Percentiles rank a stretch among this genome's conserved stretches.
Conservation (phyloP, 352 stramenopile genomes). For the Globisporangium radiosum region DNA sequence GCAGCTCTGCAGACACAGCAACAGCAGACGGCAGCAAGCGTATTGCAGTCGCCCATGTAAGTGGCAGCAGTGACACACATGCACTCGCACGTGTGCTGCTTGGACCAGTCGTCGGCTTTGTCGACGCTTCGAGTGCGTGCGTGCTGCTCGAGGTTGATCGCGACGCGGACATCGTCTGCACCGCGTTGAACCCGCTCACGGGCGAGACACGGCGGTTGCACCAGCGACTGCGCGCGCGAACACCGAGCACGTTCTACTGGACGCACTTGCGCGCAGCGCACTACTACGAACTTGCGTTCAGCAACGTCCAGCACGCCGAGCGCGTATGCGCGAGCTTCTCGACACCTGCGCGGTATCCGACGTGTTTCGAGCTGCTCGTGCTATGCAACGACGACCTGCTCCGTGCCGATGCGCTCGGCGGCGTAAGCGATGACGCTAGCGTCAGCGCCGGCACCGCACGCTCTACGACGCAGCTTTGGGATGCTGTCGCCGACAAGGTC, state of each 20-base stretch:
- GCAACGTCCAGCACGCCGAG: constrained; percentile 33
- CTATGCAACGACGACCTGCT: constrained; percentile 23
- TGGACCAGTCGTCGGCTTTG: constrained; percentile 66
- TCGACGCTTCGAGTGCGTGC: constrained; percentile 44
- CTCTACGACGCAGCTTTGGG: constrained; percentile 19
- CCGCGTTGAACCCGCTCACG: constrained; percentile 44
- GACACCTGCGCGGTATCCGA: constrained; percentile 23
- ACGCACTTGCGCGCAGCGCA: constrained; percentile 51
- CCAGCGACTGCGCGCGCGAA: constrained; percentile 37
- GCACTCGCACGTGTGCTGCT: constrained; percentile 31
- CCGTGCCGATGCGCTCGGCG: neutral
- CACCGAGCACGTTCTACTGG: constrained; percentile 55
- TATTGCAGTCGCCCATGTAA: too few relatives aligned
- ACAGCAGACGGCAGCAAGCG: too few relatives aligned
- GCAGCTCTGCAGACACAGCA: too few relatives aligned
- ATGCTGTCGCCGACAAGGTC: constrained; percentile 20
- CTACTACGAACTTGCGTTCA: constrained; percentile 47
- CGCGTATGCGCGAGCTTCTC: constrained; percentile 41
- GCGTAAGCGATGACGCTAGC: too few relatives aligned
- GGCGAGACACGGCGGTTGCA: constrained; percentile 33
- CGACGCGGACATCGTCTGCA: constrained; percentile 41
- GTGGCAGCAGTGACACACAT: too few relatives aligned
- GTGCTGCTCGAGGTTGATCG: constrained; percentile 67
- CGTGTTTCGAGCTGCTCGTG: constrained; percentile 31
- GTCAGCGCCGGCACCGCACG: neutral